Conservation (phyloP, 805 yeast genomes). For the Yarrowia porcina region DNA sequence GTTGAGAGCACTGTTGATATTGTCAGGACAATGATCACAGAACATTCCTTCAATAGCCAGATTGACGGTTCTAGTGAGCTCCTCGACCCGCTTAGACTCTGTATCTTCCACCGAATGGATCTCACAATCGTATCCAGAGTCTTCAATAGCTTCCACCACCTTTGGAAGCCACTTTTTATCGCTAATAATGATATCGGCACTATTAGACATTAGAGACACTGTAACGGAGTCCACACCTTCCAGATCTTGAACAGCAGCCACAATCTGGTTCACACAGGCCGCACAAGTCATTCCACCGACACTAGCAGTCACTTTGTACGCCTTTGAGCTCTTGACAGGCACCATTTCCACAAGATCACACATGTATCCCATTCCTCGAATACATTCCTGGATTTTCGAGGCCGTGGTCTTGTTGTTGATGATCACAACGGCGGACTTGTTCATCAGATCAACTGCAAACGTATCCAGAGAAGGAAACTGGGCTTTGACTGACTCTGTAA, state of each 20-base stretch:
- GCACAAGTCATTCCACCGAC: conserved; percentile 77
- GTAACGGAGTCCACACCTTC: conserved; percentile 54
- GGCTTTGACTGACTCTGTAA: conserved; percentile 44
- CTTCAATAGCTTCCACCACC: conserved; percentile 55
- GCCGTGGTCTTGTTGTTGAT: conserved; percentile 52
- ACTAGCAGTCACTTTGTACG: conserved; percentile 53
- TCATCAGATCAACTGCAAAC: conserved; percentile 51
- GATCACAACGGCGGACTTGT: conserved; percentile 52
- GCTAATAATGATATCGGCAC: conserved; percentile 57
- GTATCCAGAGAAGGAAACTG: conserved; percentile 38
- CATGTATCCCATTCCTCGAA: conserved; percentile 49
- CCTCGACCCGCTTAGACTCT: conserved; percentile 48
- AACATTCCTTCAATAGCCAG: conserved; percentile 62
- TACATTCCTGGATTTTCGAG: conserved; percentile 46
- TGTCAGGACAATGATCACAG: conserved; percentile 65
- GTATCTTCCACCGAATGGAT: conserved; percentile 45
- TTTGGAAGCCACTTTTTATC: conserved; percentile 40
- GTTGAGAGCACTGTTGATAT: conserved; percentile 48
- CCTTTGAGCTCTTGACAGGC: conserved; percentile 50
- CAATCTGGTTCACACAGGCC: conserved; percentile 60
- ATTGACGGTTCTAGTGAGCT: conserved; percentile 53
- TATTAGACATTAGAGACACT: conserved; percentile 57
- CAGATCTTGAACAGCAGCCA: conserved; percentile 43
- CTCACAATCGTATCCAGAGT: conserved; percentile 63
- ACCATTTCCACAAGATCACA: conserved; percentile 55